These are phyloP conservation scores for Oryza meridionalis DNA, from an alignment of 176 grass and related monocot species.

Conservation along the genomic window DNA sequence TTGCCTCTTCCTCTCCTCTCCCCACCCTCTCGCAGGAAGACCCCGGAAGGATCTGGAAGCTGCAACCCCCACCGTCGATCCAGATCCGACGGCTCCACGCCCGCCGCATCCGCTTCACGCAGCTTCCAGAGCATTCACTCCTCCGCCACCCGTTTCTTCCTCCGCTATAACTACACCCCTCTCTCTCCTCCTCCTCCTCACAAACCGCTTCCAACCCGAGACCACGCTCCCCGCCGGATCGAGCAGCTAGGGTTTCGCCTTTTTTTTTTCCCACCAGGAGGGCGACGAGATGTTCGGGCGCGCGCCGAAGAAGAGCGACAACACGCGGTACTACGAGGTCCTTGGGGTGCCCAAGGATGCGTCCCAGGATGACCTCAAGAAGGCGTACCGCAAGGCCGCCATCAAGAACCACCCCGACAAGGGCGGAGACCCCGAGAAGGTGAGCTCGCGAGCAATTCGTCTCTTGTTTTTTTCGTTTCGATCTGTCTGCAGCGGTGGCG, in stretches of 20 bases:
- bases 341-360: conserved; percentile 76
- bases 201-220: conserved; percentile 1
- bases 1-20: fast-evolving
- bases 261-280: not conserved
- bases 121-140: conserved; percentile 53
- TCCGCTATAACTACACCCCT: conserved; percentile 31
- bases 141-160: conserved; percentile 32
- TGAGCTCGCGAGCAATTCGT: not conserved
- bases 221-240: conserved; percentile 25
- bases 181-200: not conserved
- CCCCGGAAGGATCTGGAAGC: conserved; percentile 70
- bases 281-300: conserved; percentile 67
- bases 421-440: conserved; percentile 93
- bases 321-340: conserved; percentile 84
- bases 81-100: conserved; percentile 34
- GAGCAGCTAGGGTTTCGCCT: conserved; percentile 38
- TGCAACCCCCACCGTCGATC: not conserved
- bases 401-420: conserved; percentile 98
- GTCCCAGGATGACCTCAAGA: conserved; percentile 75
- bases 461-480: not conserved
- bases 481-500: not conserved
- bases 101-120: not conserved
- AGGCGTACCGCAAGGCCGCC: conserved; percentile 92
- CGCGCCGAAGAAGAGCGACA: conserved; percentile 90
- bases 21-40: conserved; percentile 32